Evolutionary conservation across 1,139 yeast species (phyloP), one percentile per base, ranked within the genome.

Genomic region (Blastobotrys capitulatus): DNA sequence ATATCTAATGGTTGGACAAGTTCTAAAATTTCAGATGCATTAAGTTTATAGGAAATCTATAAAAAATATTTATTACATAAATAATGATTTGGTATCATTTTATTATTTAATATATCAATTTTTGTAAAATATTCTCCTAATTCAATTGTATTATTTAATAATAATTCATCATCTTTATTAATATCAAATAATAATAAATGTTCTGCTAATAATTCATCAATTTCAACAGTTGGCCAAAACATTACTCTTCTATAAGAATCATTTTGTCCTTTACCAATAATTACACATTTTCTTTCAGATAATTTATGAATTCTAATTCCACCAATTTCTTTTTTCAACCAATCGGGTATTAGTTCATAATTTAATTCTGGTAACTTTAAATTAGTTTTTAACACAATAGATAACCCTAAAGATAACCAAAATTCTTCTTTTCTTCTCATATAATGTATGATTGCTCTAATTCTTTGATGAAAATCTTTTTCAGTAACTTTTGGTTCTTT

Each of bases 1-100:
- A 34, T 51, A 31, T 22, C 48, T 6, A 35, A 29, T 27, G 53
- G 53, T 13, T 39, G 43, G 43, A 44, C 46, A n/a, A 38, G 13
- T 12, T 2, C 42, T 35, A 29, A 20, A 45, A 19, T 38, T 38
- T 9, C 38, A 2, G 6, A 26, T 5, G 18, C 15, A 32, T n/a
- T 38, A 22, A 13, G 22, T 26, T 15, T 13, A 36, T 31, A 12
- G 25, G 29, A 7, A 39, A 26, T 18, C 41, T 15, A 29, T 39
- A 38, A 29, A 19, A 16, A 7, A 25, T 42, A 42, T 13, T 36
- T 27, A 35, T 39, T 15, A 8, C 6, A 6, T 37, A 37, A 37
- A 20, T 20, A 19, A 2, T 26, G 6, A 19, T 37, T 37, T 34
- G 43, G n/a, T 38, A 27, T 22, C 40, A 32, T n/a, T 22, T 27